phyloP scores from a whole-genome alignment of 2,329 filamentous ascomycete species.

The Aureobasidium sp. region DNA sequence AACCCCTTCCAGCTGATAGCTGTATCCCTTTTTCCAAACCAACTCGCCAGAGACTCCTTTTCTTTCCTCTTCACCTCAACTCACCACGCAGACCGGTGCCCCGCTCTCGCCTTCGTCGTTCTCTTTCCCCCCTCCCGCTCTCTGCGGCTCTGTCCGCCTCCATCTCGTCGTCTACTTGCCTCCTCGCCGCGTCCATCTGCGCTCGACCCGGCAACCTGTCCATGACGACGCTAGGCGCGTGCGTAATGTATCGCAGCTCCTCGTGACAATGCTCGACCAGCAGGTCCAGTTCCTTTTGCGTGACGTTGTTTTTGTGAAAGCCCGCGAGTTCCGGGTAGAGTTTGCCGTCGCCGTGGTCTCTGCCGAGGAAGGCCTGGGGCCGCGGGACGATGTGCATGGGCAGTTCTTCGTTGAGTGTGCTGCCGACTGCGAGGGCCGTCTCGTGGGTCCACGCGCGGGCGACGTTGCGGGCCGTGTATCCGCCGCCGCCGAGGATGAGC shows the following conservation, averaged over 20 bases:
- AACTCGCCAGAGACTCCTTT: too few species aligned
- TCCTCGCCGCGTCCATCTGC: constrained; percentile 57
- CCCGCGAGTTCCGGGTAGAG: constrained; percentile 86
- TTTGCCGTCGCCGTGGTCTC: constrained; percentile 61
- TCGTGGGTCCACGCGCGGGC: constrained; percentile 96
- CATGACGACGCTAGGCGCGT: constrained; percentile 82
- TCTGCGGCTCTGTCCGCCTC: constrained; percentile 59
- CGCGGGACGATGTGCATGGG: constrained; percentile 71
- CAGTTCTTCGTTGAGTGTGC: constrained; percentile 64
- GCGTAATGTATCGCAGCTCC: constrained; percentile 77
- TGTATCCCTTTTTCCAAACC: too few species aligned
- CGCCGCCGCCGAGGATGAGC: constrained; percentile 86
- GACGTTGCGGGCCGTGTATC: constrained; percentile 94
- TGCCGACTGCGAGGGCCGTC: constrained; percentile 78
- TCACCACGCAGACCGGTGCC: constrained; percentile 41
- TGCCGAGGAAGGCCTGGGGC: constrained; percentile 73
- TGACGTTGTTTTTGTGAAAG: constrained; percentile 59
- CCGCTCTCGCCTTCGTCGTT: constrained; percentile 36
- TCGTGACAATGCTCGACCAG: constrained; percentile 74
- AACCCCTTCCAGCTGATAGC: too few species aligned
- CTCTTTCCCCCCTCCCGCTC: constrained; percentile 48
- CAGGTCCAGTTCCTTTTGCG: constrained; percentile 70
- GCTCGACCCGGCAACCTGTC: constrained; percentile 62
- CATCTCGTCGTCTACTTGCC: constrained; percentile 61
- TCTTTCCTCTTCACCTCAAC: constrained; percentile 22